These are phyloP conservation scores for Apostasia ramifera DNA, from an alignment of 106 monocot genomes.

Conservation along the genomic window DNA sequence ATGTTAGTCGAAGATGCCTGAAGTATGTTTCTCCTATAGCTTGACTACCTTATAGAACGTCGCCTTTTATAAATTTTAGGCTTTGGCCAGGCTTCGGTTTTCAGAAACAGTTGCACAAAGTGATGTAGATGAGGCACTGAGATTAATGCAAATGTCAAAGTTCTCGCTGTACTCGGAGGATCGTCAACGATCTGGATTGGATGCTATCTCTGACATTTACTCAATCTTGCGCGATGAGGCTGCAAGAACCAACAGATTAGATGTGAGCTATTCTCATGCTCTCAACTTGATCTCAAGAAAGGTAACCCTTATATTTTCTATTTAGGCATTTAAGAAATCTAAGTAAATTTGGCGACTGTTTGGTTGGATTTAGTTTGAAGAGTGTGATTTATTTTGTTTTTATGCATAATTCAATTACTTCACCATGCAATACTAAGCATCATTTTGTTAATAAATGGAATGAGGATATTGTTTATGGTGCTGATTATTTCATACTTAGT, in stretches of 20 bases:
- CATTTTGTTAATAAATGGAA: no score
- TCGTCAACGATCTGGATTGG: slow-evolving; percentile 88
- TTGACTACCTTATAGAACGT: not conserved
- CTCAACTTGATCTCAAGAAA: slow-evolving; percentile 99
- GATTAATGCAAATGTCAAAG: slow-evolving; percentile 98
- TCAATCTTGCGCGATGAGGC: slow-evolving; percentile 95
- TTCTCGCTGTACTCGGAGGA: slow-evolving; percentile 93
- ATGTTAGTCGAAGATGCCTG: no score
- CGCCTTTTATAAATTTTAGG: slow-evolving; percentile 27
- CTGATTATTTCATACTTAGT: no score
- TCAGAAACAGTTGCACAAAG: slow-evolving; percentile 88
- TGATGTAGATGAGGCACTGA: slow-evolving; percentile 94
- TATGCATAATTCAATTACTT: no score
- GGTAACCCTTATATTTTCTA: slow-evolving; percentile 23
- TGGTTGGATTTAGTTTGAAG: no score
- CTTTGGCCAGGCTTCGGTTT: slow-evolving; percentile 92
- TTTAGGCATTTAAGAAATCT: no score
- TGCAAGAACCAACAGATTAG: slow-evolving; percentile 66
- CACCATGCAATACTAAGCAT: no score
- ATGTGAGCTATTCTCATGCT: slow-evolving; percentile 89
- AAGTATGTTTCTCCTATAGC: not conserved
- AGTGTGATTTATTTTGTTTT: no score
- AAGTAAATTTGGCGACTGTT: no score
- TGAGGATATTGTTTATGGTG: no score
- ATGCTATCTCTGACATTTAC: slow-evolving; percentile 98